Evolutionary conservation across 805 yeast genomes (phyloP), one percentile per base, ranked within the genome.

Genomic region (Barnettozyma pratensis): DNA sequence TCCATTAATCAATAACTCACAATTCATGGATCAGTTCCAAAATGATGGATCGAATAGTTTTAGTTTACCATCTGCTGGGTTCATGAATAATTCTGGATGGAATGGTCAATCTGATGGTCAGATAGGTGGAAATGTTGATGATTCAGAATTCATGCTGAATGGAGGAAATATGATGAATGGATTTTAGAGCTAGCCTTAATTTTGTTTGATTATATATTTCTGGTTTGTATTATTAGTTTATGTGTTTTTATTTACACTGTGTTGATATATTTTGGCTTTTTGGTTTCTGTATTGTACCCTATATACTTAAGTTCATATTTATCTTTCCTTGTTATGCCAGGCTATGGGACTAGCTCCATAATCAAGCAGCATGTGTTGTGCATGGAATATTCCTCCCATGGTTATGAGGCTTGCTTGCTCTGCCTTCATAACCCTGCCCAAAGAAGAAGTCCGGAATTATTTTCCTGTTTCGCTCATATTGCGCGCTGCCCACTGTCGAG

Each of bases 1-100:
- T 46, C 60, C 61, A 7, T 39, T 52, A 40, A 42, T 42, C 12
- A 52, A 46, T 28, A 47, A 45, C 14, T 8, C 36, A 6, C 57
- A 51, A 14, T 49, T 57, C 36, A 54, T 59, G 51, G 64, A 60
- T 36, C 34, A 57, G 12, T 60, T 58, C 46, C 56, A 61, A 8
- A 51, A 46, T 41, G 60, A 57, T 34, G 5, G 31, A 12, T 37
- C 50, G 8, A 37, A 14, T 12, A 29, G 11, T 25, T 46, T 46
- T n/a, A 42, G 41, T 9, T 11, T 46, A 6, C 12, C 38, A n/a
- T 11, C 49, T 14, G 34, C 28, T 30, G 28, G 44, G 7, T 41
- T 41, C 11, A 5, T 32, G 19, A 29, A 19, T 10, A 39, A 32
- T 5, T 4, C 37, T 27, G 42, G 35, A 9, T 39, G 46, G 40